phyloP scores from a whole-genome alignment of 345 rosid species.

The sweet orange (Citrus sinensis) region DVS_A1.0 CM039167.1:8937001-8937500 shows the following conservation, averaged over 20 bases:
- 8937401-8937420: conserved; percentile 62
- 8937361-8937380: conserved; percentile 86
- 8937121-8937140: background rate
- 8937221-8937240: background rate
- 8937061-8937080: background rate
- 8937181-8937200: background rate
- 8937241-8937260: too few species aligned
- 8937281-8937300: background rate
- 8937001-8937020: background rate
- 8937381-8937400: conserved; percentile 93
- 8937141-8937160: too few species aligned
- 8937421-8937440: background rate
- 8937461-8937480: background rate
- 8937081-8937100: background rate
- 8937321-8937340: conserved; percentile 98
- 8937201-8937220: background rate
- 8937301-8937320: conserved; percentile 37
- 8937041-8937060: conserved; percentile 6
- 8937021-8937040: background rate
- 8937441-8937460: background rate
- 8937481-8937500: background rate
- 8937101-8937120: background rate
- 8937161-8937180: background rate
- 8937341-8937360: conserved; percentile 90
- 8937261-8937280: background rate